Percentiles rank a stretch among this genome's conserved stretches.
phyloP scores from a whole-genome alignment of 2,329 filamentous ascomycete genomes.

The Madurella mycetomatis region DNA sequence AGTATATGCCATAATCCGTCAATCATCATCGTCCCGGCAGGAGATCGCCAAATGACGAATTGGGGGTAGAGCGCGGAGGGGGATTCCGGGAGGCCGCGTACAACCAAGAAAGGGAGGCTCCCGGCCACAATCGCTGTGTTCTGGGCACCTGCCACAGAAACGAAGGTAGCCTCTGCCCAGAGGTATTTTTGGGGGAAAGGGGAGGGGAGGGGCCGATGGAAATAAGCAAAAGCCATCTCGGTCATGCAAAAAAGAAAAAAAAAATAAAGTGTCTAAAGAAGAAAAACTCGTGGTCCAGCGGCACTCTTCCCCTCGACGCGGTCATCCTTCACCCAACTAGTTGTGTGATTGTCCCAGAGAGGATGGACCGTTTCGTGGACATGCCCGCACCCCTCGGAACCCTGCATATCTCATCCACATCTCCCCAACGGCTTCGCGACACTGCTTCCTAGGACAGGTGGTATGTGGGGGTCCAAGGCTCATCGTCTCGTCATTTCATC shows the following conservation, averaged over 20 bases:
- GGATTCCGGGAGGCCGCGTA: constrained; percentile 16
- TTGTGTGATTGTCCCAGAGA: constrained; percentile 16
- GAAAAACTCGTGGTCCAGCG: constrained; percentile 26
- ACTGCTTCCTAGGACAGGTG: constrained; percentile 14
- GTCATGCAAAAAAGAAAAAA: constrained; percentile 49
- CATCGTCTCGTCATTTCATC: constrained; percentile 13
- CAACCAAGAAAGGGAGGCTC: constrained; percentile 8
- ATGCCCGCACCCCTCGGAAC: constrained; percentile 8
- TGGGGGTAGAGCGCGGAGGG: neutral
- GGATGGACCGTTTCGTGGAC: constrained; percentile 13
- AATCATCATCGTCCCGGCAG: constrained; percentile 9
- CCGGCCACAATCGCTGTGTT: constrained; percentile 4
- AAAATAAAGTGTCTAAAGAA: constrained; percentile 37
- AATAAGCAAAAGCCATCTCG: constrained; percentile 46
- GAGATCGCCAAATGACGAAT: constrained; percentile 2
- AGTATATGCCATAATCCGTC: constrained; percentile 21
- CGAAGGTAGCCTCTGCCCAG: constrained; percentile 12
- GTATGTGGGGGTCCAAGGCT: constrained; percentile 12
- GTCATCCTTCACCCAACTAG: constrained; percentile 20
- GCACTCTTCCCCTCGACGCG: constrained; percentile 13
- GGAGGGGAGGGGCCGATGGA: constrained; percentile 13
- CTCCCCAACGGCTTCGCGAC: constrained; percentile 18
- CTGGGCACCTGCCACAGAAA: constrained; percentile 22
- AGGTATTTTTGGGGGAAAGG: no score
- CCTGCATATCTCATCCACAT: constrained; percentile 1